A percentile compares a stretch with the other conserved stretches of the same genome.
phyloP scores from a whole-genome alignment of 1,284 basidiomycete genomes.

The Naganishia cerealis region DNA sequence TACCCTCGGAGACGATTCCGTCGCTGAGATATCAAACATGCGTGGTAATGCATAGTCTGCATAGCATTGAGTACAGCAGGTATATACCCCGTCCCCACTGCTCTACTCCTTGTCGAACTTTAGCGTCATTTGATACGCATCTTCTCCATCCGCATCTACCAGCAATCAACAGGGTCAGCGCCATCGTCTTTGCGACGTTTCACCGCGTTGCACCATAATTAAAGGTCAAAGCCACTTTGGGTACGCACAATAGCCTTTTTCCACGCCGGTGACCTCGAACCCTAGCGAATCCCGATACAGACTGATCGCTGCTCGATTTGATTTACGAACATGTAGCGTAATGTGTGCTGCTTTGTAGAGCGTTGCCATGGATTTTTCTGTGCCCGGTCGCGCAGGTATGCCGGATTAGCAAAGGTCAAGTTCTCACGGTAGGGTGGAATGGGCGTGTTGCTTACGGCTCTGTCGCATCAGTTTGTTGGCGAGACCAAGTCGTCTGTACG shows the following conservation, averaged over 20 bases:
- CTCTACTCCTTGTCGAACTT: slow-evolving; percentile 42
- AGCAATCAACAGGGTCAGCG: not conserved
- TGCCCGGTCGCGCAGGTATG: not conserved
- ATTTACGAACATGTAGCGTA: slow-evolving; percentile 80
- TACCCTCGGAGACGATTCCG: not conserved
- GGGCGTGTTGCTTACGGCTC: slow-evolving; percentile 65
- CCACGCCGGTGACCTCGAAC: slow-evolving; percentile 72
- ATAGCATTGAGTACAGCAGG: not conserved
- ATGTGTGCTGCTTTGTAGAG: slow-evolving; percentile 75
- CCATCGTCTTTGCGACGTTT: not conserved
- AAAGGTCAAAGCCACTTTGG: not conserved
- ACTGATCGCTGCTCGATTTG: slow-evolving; percentile 78
- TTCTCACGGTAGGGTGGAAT: not conserved
- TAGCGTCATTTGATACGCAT: slow-evolving; percentile 84
- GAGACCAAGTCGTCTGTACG: slow-evolving; percentile 78
- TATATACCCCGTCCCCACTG: not conserved
- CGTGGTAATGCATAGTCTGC: not conserved
- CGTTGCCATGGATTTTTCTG: slow-evolving; percentile 83
- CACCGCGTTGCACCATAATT: not conserved
- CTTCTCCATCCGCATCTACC: slow-evolving; percentile 85
- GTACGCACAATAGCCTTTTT: slow-evolving; percentile 77
- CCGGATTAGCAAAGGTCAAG: not conserved
- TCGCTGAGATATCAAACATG: not conserved
- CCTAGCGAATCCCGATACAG: slow-evolving; percentile 81
- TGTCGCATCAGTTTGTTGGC: slow-evolving; percentile 85